Conservation (phyloP, 495 filamentous ascomycete species). For the Parathielavia appendiculata region DNA sequence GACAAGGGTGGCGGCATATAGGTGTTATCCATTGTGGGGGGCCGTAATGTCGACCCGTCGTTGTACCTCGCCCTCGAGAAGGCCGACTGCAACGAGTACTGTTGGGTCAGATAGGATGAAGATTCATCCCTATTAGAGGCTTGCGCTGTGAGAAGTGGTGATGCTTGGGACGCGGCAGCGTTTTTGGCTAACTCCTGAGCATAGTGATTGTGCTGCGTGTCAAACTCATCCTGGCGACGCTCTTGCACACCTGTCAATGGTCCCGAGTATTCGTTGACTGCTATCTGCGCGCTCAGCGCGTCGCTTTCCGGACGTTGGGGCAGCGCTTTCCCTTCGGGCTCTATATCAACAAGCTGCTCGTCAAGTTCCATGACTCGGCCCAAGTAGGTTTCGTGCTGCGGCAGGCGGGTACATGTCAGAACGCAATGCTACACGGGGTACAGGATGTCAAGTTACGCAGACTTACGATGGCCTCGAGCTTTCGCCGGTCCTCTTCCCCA, state of each 20-base stretch:
- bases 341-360: constrained; percentile 57
- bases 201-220: constrained; percentile 31
- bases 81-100: constrained; percentile 42
- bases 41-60: constrained; percentile 38
- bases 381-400: constrained; percentile 79
- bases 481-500: constrained; percentile 75
- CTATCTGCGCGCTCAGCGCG: constrained; percentile 43
- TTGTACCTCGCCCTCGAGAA: constrained; percentile 44
- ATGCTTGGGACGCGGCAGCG: constrained; percentile 10
- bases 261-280: constrained; percentile 40
- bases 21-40: constrained; percentile 39
- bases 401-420: constrained; percentile 10
- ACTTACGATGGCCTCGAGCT: constrained; percentile 80
- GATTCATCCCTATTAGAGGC: constrained; percentile 22
- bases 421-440: background rate
- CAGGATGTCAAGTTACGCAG: constrained; percentile 33
- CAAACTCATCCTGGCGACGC: constrained; percentile 10
- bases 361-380: constrained; percentile 80
- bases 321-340: constrained; percentile 61
- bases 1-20: constrained; percentile 66
- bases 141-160: constrained; percentile 19
- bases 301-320: constrained; percentile 66
- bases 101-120: constrained; percentile 21
- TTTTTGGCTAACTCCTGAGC: constrained; percentile 25
- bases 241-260: constrained; percentile 16